phyloP scores from a whole-genome alignment of 2,329 filamentous ascomycete species.

The Ophiocordyceps australis region DNA sequence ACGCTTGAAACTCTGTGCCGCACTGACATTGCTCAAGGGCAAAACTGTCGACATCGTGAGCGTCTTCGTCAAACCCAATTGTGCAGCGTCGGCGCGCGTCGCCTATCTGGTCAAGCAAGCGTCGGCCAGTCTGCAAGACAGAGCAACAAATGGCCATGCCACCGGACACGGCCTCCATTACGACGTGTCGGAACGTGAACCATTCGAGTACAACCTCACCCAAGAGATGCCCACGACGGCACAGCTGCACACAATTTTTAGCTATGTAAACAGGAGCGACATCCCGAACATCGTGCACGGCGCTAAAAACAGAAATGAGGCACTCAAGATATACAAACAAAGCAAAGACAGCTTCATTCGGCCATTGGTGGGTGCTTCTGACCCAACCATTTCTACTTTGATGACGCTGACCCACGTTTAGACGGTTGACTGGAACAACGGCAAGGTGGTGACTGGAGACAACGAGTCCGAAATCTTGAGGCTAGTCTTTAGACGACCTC shows the following conservation, averaged over 20 bases:
- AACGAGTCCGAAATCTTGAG: slow-evolving; percentile 88
- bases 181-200: slow-evolving; percentile 29
- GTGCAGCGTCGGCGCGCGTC: slow-evolving; percentile 53
- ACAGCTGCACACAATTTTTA: slow-evolving; percentile 68
- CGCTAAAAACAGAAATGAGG: slow-evolving; percentile 57
- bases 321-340: slow-evolving; percentile 60
- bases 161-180: slow-evolving; percentile 45
- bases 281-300: slow-evolving; percentile 50
- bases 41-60: slow-evolving; percentile 84
- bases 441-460: slow-evolving; percentile 59
- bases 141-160: slow-evolving; percentile 58
- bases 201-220: slow-evolving; percentile 78
- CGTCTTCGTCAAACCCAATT: slow-evolving; percentile 77
- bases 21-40: slow-evolving; percentile 27
- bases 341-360: slow-evolving; percentile 49
- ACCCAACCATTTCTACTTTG: neutral
- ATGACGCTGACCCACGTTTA: slow-evolving; percentile 3
- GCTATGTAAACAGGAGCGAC: slow-evolving; percentile 53
- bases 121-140: slow-evolving; percentile 47
- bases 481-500: no score
- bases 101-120: slow-evolving; percentile 65
- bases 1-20: neutral
- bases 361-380: slow-evolving; percentile 47
- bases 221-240: slow-evolving; percentile 64
- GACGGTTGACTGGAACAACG: slow-evolving; percentile 88